Evolutionary conservation across 176 grass and related monocot species (phyloP).

Genomic region (Eragrostis curvula): DNA sequence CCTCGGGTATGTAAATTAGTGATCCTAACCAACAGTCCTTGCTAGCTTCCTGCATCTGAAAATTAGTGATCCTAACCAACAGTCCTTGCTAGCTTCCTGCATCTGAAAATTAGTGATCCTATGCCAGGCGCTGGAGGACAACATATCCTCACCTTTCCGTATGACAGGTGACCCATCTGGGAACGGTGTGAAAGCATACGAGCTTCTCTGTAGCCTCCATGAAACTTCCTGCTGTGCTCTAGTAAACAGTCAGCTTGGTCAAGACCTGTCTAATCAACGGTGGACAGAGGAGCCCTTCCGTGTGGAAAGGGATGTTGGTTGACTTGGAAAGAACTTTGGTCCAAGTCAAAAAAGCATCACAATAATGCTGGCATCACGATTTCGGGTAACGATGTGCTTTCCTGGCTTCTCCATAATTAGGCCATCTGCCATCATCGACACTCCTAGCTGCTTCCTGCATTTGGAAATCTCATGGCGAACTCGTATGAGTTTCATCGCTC

Average conservation of each 20-base stretch:
- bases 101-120: too few species aligned
- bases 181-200: too few species aligned
- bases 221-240: too few species aligned
- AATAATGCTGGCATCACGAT: not conserved
- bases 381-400: not conserved
- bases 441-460: not conserved
- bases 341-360: not conserved
- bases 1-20: not conserved
- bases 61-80: too few species aligned
- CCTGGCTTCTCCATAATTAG: not conserved
- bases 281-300: not conserved
- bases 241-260: constrained; percentile 15
- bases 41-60: not conserved
- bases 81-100: too few species aligned
- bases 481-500: not conserved
- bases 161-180: too few species aligned
- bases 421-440: not conserved
- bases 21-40: not conserved
- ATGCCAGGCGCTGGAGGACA: too few species aligned
- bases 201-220: too few species aligned
- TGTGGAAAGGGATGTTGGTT: not conserved
- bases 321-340: too few species aligned
- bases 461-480: constrained; percentile 2
- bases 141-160: too few species aligned
- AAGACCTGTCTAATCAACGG: not conserved